These are phyloP conservation scores for Hansfordia pulvinata DNA, from an alignment of 2,329 filamentous ascomycete genomes.

Conservation along the genomic window DNA sequence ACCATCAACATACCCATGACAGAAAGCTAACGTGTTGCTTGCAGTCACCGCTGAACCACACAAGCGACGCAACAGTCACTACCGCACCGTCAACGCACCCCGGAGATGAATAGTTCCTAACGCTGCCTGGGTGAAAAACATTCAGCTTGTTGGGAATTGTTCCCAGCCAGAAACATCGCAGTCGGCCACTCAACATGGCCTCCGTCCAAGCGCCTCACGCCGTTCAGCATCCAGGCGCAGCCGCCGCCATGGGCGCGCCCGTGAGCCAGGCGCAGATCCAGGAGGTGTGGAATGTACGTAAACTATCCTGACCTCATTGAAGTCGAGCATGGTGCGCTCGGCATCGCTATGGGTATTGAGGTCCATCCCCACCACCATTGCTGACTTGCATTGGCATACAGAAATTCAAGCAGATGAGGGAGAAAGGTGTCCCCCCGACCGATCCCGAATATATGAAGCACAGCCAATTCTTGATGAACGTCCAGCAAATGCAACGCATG, in stretches of 20 bases:
- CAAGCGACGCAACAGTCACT: no score
- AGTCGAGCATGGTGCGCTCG: constrained; percentile 2
- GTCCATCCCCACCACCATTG: constrained; percentile 1
- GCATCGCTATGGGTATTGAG: background rate
- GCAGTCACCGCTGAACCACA: no score
- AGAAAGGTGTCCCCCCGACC: constrained; percentile 62
- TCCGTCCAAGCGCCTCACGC: constrained; percentile 63
- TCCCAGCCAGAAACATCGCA: constrained; percentile 7
- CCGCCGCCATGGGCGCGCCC: constrained; percentile 45
- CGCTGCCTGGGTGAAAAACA: constrained; percentile 4
- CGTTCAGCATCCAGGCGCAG: constrained; percentile 49
- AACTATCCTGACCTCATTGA: constrained; percentile 3
- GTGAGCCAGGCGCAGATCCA: constrained; percentile 68
- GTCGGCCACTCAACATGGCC: constrained; percentile 47
- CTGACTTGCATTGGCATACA: constrained; percentile 29
- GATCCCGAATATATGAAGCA: constrained; percentile 84
- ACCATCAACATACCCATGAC: no score
- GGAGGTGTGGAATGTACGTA: constrained; percentile 49
- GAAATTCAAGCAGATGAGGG: constrained; percentile 86
- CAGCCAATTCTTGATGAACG: constrained; percentile 57
- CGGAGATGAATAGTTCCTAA: constrained; percentile 14
- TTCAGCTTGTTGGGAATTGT: constrained; percentile 7
- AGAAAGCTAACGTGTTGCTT: no score
- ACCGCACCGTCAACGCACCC: no score
- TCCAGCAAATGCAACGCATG: constrained; percentile 53